Conservation (phyloP, 495 filamentous ascomycete genomes). For the Aspergillus hancockii region DNA sequence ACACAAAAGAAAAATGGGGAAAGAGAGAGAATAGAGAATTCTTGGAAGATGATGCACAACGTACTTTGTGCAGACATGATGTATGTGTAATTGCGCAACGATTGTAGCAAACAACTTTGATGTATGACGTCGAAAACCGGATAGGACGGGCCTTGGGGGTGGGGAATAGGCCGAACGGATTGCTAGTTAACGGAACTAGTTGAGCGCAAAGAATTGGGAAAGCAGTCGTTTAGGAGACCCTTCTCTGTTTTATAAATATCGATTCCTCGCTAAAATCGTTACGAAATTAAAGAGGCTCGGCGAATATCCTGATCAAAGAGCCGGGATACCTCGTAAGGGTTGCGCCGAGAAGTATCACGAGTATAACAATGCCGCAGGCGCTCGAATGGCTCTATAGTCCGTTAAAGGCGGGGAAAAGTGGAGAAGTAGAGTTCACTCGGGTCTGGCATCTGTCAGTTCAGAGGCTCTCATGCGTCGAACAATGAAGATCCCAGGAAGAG, state of each 20-base stretch:
- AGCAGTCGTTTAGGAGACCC: background rate
- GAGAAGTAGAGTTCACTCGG: constrained; percentile 17
- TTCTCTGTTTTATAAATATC: constrained; percentile 13
- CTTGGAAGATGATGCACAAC: background rate
- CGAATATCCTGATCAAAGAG: constrained; percentile 12
- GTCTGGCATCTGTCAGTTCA: constrained; percentile 13
- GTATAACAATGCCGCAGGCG: constrained; percentile 6
- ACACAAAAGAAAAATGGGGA: background rate
- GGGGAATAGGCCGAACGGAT: background rate
- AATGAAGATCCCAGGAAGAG: background rate
- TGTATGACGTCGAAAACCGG: constrained; percentile 5
- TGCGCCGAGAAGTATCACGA: constrained; percentile 12
- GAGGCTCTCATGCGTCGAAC: constrained; percentile 11
- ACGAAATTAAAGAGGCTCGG: constrained; percentile 5
- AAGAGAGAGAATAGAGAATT: background rate
- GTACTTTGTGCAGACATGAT: constrained; percentile 9
- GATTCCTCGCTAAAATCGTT: background rate
- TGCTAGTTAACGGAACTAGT: background rate
- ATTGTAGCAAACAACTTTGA: background rate
- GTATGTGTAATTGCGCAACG: background rate
- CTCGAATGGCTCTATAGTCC: constrained; percentile 13
- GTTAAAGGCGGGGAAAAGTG: constrained; percentile 31
- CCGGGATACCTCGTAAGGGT: constrained; percentile 8
- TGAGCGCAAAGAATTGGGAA: background rate
- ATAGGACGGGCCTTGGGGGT: background rate